Conservation (phyloP, 2,329 filamentous ascomycete species). For the Chaetomium olivaceum region DNA sequence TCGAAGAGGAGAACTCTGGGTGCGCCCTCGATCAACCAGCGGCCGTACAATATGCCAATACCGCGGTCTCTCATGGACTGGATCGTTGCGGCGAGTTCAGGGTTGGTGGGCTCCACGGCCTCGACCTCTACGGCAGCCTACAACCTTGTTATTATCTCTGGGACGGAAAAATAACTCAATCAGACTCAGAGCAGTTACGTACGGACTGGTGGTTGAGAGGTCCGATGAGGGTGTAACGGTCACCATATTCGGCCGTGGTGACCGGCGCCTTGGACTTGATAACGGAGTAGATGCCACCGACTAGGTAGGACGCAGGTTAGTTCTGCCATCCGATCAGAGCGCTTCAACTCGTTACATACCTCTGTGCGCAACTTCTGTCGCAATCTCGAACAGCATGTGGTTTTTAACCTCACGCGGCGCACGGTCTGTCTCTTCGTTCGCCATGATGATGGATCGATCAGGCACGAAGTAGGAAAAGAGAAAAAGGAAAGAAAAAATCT, state of each 20-base stretch:
- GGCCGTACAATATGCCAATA: conserved; percentile 85
- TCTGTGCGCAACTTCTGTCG: conserved; percentile 96
- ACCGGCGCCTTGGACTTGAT: conserved; percentile 98
- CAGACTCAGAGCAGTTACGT: conserved; percentile 40
- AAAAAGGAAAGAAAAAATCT: neutral
- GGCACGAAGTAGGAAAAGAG: neutral
- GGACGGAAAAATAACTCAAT: neutral
- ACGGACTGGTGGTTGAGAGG: conserved; percentile 90
- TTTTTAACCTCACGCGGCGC: conserved; percentile 77
- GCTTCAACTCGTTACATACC: conserved; percentile 55
- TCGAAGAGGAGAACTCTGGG: conserved; percentile 93
- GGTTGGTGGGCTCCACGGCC: conserved; percentile 80
- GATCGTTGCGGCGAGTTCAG: conserved; percentile 78
- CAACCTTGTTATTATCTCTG: conserved; percentile 31
- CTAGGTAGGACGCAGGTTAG: conserved; percentile 55
- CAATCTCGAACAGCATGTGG: conserved; percentile 94
- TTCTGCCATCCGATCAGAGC: conserved; percentile 4
- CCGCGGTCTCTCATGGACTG: conserved; percentile 90
- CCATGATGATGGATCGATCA: conserved; percentile 42
- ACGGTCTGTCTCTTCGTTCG: conserved; percentile 47
- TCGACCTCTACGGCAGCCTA: conserved; percentile 98
- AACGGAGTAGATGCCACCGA: conserved; percentile 98
- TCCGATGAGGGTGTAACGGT: conserved; percentile 91
- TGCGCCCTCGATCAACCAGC: conserved; percentile 97
- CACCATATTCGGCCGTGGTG: conserved; percentile 97